Evolutionary conservation across 2,329 filamentous ascomycete species (phyloP).

Genomic region (Cercospora citrullina): DNA sequence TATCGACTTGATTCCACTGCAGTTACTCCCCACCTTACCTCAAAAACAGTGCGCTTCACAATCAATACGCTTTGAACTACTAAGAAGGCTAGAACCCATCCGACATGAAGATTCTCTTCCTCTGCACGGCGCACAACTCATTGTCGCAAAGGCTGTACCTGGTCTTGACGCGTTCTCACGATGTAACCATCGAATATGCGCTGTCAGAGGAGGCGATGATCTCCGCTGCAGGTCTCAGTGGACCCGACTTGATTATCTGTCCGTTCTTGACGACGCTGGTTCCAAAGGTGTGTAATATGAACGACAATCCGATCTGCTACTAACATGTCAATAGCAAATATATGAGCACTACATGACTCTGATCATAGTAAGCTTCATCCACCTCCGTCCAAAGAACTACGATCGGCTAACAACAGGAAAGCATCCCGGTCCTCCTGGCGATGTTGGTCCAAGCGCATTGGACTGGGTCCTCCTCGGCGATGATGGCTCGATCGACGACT

Average conservation of each 20-base stretch:
- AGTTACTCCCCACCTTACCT: not conserved
- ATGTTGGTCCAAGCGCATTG: slow-evolving; percentile 46
- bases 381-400: not conserved
- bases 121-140: slow-evolving; percentile 51
- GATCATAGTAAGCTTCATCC: slow-evolving; percentile 34
- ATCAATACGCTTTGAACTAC: not conserved
- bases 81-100: not conserved
- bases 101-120: slow-evolving; percentile 45
- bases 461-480: slow-evolving; percentile 50
- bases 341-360: slow-evolving; percentile 44
- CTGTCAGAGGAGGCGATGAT: slow-evolving; percentile 40
- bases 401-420: not conserved
- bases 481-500: slow-evolving; percentile 41
- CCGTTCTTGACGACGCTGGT: slow-evolving; percentile 46
- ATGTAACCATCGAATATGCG: slow-evolving; percentile 46
- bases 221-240: slow-evolving; percentile 41
- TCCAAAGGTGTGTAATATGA: slow-evolving; percentile 30
- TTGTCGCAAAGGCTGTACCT: slow-evolving; percentile 46
- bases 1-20: not conserved
- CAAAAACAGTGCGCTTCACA: not conserved
- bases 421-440: slow-evolving; percentile 47
- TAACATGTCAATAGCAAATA: slow-evolving; percentile 28
- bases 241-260: slow-evolving; percentile 46
- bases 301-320: not conserved
- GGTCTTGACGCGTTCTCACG: slow-evolving; percentile 40